A percentile compares a stretch with the other conserved stretches of the same genome.
phyloP scores from a whole-genome alignment of 1,139 yeast genomes.

The Lizanozyma gosingica region DNA sequence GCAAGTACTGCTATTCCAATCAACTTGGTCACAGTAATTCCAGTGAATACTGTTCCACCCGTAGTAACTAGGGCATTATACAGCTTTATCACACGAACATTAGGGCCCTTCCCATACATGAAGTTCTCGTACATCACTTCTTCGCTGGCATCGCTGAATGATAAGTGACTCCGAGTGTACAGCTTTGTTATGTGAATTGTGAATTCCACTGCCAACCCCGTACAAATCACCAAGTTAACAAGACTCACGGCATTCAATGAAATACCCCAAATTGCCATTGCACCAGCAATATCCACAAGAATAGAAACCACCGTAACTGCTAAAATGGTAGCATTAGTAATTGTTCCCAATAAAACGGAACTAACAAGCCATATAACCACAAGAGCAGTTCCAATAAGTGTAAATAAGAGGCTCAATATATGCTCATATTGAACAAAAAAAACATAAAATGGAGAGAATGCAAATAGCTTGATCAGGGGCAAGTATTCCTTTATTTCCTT shows the following conservation, averaged over 20 bases:
- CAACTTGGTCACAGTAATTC: constrained; percentile 81
- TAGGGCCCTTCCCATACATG: constrained; percentile 6
- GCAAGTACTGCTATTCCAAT: constrained; percentile 84
- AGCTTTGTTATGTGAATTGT: constrained; percentile 83
- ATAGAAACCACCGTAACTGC: constrained; percentile 55
- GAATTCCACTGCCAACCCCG: constrained; percentile 89
- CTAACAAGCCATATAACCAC: constrained; percentile 47
- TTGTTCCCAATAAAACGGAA: constrained; percentile 56
- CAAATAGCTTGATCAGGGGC: constrained; percentile 54
- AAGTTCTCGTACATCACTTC: constrained; percentile 10
- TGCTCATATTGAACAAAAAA: constrained; percentile 82
- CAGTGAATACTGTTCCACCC: constrained; percentile 84
- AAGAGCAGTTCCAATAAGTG: constrained; percentile 48
- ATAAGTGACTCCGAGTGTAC: constrained; percentile 27
- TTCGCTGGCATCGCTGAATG: constrained; percentile 3
- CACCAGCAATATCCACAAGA: constrained; percentile 66
- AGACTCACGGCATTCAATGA: constrained; percentile 83
- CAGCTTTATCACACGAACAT: constrained; percentile 23
- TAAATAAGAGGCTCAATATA: constrained; percentile 48
- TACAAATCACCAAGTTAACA: constrained; percentile 82
- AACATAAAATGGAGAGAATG: constrained; percentile 87
- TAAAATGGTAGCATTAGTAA: constrained; percentile 49
- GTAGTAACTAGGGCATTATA: constrained; percentile 59
- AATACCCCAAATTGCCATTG: constrained; percentile 67
- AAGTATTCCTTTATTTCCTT: constrained; percentile 39